Evolutionary conservation across 2,329 filamentous ascomycete genomes (phyloP).

Genomic region (Colletotrichum ledebouriae): DNA sequence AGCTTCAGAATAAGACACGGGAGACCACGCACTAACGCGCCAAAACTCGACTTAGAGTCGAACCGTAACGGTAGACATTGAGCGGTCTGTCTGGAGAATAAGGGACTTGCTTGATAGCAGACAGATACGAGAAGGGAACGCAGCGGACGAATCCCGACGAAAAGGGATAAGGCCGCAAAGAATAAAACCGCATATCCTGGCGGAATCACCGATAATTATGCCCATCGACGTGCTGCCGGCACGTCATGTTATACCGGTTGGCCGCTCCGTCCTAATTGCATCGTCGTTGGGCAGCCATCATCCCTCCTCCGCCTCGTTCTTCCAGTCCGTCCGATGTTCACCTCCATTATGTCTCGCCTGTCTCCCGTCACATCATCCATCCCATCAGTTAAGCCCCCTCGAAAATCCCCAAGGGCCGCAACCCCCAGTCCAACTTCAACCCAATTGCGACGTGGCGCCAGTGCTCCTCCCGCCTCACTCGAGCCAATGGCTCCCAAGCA

Average conservation of each 20-base stretch:
- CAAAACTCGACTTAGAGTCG: not conserved
- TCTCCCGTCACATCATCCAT: constrained; percentile 24
- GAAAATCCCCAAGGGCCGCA: constrained; percentile 25
- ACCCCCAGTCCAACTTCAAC: constrained; percentile 25
- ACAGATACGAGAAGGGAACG: not conserved
- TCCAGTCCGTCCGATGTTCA: constrained; percentile 32
- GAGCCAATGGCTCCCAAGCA: constrained; percentile 41
- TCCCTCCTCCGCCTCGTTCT: constrained; percentile 30
- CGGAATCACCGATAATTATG: constrained; percentile 36
- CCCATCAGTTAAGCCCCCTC: constrained; percentile 13
- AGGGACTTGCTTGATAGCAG: not conserved
- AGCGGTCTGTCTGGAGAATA: not conserved
- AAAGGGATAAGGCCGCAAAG: constrained; percentile 26
- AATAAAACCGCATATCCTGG: constrained; percentile 20
- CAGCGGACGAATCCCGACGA: not conserved
- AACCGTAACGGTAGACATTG: not conserved
- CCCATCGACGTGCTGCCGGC: constrained; percentile 27
- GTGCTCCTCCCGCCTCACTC: constrained; percentile 37
- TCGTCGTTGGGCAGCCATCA: constrained; percentile 44
- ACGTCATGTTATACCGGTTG: constrained; percentile 31
- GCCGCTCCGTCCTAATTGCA: constrained; percentile 31
- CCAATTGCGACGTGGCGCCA: constrained; percentile 45
- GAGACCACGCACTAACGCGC: not conserved
- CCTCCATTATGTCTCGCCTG: constrained; percentile 8
- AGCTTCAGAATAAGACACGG: not conserved